Base-by-base conservation (phyloP, 2,329 filamentous ascomycete genomes). In the Ophiostoma sp. region DNA sequence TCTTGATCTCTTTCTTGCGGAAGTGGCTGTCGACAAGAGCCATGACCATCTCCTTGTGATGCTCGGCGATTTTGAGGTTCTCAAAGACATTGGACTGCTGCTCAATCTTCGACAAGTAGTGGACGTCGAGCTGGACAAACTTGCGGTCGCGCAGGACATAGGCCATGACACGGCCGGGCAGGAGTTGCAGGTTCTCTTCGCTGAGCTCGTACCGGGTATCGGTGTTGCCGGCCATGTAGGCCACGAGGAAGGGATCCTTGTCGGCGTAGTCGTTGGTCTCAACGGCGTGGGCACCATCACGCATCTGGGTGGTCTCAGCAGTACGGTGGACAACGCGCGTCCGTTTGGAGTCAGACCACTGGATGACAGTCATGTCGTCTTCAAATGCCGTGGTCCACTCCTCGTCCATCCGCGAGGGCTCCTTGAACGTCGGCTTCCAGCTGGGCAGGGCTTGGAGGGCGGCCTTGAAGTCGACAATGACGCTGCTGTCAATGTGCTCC, bases 381-480 rank as follows among this genome's bases (percentile, higher is more conserved):
- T 73, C 71, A 9, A 15, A n/a, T 2, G 45, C 48, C 1, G 68
- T 25, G 5, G 45, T 48, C 59, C 55, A 45, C 9, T 73, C 42
- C 48, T 68, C 50, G 4, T 71, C 71, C 15, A 72, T 63, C 2
- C 31, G 48, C 15, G 57, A 50, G 1, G 57, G 72, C 1, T 72
- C 70, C 6, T 28, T 31, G 19, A 74, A 75, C 3, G 50, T n/a
- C 12, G 71, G 74, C 63, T 66, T 45, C 77, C 76, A 78, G 52
- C 28, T n/a, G 8, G 74, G 76, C 25, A 55, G 52, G 1, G 73
- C 69, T 50, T 75, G 73, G 33, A 75, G 75, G 0, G 76, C 75
- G 61, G 78, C 77, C 2, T 63, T 64, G 70, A 79, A 78, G 68
- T 79, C 78, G 6, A 79, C 73, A 52, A 79, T 76, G 12, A 79